Conservation (phyloP, 805 yeast species). For the Debaryomyces tyrocola region DNA sequence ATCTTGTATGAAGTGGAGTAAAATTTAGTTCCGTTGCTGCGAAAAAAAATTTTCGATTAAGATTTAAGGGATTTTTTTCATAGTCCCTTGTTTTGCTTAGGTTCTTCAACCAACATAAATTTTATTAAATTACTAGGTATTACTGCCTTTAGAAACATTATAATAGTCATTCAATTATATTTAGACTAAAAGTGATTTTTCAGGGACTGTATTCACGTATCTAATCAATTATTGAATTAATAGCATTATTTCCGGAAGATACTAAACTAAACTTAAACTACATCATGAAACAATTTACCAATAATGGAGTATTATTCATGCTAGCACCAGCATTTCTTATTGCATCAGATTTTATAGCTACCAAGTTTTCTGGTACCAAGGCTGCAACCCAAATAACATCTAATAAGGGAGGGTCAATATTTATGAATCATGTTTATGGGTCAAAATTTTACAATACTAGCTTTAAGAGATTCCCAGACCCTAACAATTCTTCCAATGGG, state of each 20-base stretch:
- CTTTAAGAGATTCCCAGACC: background rate
- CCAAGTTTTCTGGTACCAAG: slow-evolving; percentile 19
- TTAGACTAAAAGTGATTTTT: background rate
- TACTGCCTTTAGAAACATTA: no score
- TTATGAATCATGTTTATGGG: slow-evolving; percentile 3
- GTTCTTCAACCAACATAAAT: no score
- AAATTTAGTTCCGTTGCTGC: background rate
- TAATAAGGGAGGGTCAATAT: background rate
- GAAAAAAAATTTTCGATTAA: background rate
- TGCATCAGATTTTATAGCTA: slow-evolving; percentile 27
- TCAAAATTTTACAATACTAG: slow-evolving; percentile 2
- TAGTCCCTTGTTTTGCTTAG: background rate
- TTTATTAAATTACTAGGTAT: no score
- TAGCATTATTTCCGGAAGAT: background rate
- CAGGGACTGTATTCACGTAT: background rate
- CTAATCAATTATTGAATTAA: background rate
- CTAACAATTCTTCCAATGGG: background rate
- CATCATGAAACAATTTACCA: slow-evolving; percentile 20
- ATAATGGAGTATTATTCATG: slow-evolving; percentile 22
- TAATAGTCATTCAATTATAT: background rate
- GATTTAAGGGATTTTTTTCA: background rate
- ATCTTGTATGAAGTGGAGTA: no score
- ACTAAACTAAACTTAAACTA: background rate
- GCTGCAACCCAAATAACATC: slow-evolving; percentile 4
- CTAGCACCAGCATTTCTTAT: slow-evolving; percentile 32